phyloP scores from a whole-genome alignment of 1,284 basidiomycete genomes.

The Testicularia cyperi region DNA sequence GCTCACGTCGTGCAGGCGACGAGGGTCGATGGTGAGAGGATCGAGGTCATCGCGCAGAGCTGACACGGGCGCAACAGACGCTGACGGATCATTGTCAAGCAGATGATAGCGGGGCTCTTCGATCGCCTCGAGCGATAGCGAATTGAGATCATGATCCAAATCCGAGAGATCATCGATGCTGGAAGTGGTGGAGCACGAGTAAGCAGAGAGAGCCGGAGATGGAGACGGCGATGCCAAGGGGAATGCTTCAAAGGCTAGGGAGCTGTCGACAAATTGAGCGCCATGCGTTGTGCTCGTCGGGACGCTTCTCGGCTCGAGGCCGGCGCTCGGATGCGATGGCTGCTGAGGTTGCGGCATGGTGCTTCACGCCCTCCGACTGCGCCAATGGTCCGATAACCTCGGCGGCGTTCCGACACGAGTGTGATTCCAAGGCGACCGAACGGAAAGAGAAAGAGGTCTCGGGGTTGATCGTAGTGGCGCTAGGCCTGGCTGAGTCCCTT shows the following conservation, averaged over 20 bases:
- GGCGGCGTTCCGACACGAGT: no score
- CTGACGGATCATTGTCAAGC: neutral
- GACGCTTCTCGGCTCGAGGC: no score
- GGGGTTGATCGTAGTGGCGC: no score
- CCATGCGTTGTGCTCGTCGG: no score
- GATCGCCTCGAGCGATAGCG: conserved; percentile 37
- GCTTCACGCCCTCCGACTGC: no score
- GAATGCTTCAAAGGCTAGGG: conserved; percentile 11
- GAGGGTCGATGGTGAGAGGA: conserved; percentile 13
- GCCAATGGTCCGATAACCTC: no score
- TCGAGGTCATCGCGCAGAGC: conserved; percentile 1
- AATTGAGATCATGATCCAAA: conserved; percentile 28
- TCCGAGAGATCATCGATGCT: conserved; percentile 27
- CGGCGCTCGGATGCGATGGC: no score
- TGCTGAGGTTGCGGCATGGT: no score
- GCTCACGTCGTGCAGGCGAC: conserved; percentile 11
- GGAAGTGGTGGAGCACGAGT: conserved; percentile 31
- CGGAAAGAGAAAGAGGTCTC: no score
- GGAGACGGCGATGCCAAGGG: conserved; percentile 29
- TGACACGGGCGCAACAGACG: neutral
- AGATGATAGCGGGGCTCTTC: conserved; percentile 34
- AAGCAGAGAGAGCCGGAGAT: conserved; percentile 41
- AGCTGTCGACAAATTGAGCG: no score
- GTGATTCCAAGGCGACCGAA: no score
- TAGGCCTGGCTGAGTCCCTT: no score